A percentile compares a stretch with the other conserved stretches of the same genome.
Conservation (phyloP, 2,329 filamentous ascomycete species). For the Talaromyces sp. region DNA sequence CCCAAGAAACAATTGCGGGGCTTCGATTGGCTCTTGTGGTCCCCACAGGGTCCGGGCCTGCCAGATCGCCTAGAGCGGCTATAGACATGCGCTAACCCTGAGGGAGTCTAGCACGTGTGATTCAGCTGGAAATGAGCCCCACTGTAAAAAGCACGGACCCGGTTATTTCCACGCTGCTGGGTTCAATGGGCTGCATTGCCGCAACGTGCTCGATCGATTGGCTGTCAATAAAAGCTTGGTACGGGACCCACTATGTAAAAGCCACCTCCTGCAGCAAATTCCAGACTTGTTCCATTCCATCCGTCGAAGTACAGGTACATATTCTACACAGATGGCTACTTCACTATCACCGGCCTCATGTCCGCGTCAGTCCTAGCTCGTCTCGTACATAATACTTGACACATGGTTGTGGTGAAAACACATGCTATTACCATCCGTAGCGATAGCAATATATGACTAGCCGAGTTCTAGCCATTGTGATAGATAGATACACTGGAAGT, state of each 20-base stretch:
- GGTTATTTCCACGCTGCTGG: slow-evolving; percentile 21
- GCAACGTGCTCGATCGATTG: slow-evolving; percentile 29
- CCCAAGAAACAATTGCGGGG: background rate
- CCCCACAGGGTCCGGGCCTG: slow-evolving; percentile 3
- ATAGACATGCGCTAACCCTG: background rate
- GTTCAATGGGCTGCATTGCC: background rate
- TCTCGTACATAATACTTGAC: slow-evolving; percentile 5
- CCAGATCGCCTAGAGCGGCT: slow-evolving; percentile 18
- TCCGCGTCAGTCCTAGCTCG: slow-evolving; percentile 1
- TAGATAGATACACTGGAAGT: background rate
- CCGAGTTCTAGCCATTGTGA: background rate
- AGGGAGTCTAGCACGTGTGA: slow-evolving; percentile 13
- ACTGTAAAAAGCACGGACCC: slow-evolving; percentile 13
- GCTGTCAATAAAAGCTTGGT: slow-evolving; percentile 23
- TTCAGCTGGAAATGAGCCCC: slow-evolving; percentile 10
- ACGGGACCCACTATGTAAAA: slow-evolving; percentile 8
- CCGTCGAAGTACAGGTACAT: background rate
- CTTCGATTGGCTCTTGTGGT: background rate
- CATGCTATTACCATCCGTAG: background rate
- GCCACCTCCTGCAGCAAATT: background rate
- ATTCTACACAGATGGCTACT: background rate
- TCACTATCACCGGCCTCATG: background rate
- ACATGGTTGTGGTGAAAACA: background rate
- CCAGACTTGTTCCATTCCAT: background rate
- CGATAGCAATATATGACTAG: background rate